phyloP scores from a whole-genome alignment of 169 alveolate species.

The Neospora caninum region DNA sequence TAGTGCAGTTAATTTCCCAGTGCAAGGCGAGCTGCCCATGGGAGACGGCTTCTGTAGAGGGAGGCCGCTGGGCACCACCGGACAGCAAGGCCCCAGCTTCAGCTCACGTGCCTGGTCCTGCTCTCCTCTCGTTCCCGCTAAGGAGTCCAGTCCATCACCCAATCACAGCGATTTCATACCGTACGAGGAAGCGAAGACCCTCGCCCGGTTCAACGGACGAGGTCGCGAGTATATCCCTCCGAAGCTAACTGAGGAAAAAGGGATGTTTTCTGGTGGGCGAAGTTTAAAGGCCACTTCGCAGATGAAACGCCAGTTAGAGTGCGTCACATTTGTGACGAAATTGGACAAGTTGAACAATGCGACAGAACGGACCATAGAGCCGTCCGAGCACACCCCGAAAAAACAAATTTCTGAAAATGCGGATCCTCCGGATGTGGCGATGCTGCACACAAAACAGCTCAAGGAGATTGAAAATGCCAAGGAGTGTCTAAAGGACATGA shows the following conservation, averaged over 20 bases:
- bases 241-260: background rate
- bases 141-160: too few species aligned
- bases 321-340: background rate
- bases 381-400: background rate
- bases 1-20: background rate
- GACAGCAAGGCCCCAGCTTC: background rate
- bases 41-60: background rate
- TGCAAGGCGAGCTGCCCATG: background rate
- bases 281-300: background rate
- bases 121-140: too few species aligned
- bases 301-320: conserved; percentile 6
- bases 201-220: background rate
- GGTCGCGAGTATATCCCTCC: conserved; percentile 3
- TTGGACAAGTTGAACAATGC: background rate
- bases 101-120: too few species aligned
- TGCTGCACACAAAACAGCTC: background rate
- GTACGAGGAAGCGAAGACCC: background rate
- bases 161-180: background rate
- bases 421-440: background rate
- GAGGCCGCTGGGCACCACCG: background rate
- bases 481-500: background rate
- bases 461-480: background rate
- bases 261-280: background rate
- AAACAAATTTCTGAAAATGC: background rate
- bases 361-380: background rate